Percentiles rank a stretch among this genome's conserved stretches.
Conservation (phyloP, 225 moss, liverwort and hornwort species). For the Climacium dendroides region DNA sequence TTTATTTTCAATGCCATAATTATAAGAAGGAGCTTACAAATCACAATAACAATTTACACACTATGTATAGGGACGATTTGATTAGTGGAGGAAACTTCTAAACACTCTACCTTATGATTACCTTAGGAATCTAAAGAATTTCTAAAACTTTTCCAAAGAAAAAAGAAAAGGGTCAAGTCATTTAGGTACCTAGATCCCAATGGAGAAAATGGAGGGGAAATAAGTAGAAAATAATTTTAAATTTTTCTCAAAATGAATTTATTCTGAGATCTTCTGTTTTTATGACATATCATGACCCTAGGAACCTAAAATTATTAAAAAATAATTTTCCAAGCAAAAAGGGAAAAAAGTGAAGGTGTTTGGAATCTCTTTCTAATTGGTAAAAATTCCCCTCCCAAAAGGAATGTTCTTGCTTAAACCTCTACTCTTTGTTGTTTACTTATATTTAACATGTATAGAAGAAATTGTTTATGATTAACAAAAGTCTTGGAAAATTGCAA, state of each 20-base stretch:
- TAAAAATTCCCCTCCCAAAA: background rate
- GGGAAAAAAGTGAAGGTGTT: background rate
- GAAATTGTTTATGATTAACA: background rate
- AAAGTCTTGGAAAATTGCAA: background rate
- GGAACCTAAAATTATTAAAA: too few species aligned
- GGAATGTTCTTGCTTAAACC: background rate
- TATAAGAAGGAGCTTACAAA: too few species aligned
- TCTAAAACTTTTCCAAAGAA: too few species aligned
- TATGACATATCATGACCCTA: too few species aligned
- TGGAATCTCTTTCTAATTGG: background rate
- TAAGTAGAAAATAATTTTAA: background rate
- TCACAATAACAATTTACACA: too few species aligned
- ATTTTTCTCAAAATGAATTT: background rate
- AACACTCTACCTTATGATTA: too few species aligned
- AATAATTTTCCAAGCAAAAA: background rate
- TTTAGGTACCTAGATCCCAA: background rate
- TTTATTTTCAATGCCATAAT: too few species aligned
- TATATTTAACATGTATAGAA: background rate
- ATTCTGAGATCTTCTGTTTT: accelerated
- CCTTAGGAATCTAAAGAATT: too few species aligned
- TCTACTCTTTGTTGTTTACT: background rate
- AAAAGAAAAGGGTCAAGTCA: background rate
- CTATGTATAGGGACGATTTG: too few species aligned
- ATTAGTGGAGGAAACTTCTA: accelerated
- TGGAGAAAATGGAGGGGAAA: background rate